These are phyloP conservation scores for Gossypium schwendimanii DNA, from an alignment of 441 rosid species.

Conservation along the genomic window DNA sequence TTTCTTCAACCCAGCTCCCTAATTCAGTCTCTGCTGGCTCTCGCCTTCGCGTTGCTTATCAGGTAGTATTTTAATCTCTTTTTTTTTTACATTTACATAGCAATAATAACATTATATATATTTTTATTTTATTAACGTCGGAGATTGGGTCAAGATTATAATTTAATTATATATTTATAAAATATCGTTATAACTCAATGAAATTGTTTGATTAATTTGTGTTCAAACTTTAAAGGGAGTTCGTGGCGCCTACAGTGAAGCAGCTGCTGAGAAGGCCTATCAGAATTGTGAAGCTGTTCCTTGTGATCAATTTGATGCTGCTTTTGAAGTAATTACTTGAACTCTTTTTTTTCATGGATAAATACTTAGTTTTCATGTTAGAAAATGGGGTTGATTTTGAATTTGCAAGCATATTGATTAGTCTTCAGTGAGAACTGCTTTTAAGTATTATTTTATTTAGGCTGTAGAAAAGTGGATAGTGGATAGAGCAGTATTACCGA, in stretches of 20 bases:
- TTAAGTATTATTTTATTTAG: constrained; percentile 22
- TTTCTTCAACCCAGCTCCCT: constrained; percentile 53
- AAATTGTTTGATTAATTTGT: not conserved
- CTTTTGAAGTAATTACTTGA: constrained; percentile 53
- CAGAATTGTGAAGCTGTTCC: constrained; percentile 94
- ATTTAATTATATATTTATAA: not conserved
- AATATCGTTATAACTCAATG: not conserved
- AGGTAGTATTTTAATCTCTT: constrained; percentile 33
- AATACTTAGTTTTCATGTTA: not conserved
- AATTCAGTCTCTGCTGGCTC: constrained; percentile 48
- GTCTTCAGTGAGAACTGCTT: not conserved
- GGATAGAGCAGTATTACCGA: constrained; percentile 28
- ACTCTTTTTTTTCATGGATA: not conserved
- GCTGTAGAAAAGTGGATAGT: constrained; percentile 93
- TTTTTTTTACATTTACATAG: not conserved
- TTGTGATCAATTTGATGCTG: constrained; percentile 85
- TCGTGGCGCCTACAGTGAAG: constrained; percentile 84
- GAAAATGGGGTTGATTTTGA: not conserved
- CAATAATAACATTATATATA: not conserved
- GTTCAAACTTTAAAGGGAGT: constrained; percentile 48
- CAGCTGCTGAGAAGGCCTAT: constrained; percentile 94
- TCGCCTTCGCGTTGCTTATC: constrained; percentile 90
- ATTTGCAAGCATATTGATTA: not conserved
- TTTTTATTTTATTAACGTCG: not conserved
- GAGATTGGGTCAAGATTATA: not conserved